These are phyloP conservation scores for sorghum (Sorghum bicolor) DNA, from an alignment of 176 grass and related monocot species.

Conservation along the genomic window DNA sequence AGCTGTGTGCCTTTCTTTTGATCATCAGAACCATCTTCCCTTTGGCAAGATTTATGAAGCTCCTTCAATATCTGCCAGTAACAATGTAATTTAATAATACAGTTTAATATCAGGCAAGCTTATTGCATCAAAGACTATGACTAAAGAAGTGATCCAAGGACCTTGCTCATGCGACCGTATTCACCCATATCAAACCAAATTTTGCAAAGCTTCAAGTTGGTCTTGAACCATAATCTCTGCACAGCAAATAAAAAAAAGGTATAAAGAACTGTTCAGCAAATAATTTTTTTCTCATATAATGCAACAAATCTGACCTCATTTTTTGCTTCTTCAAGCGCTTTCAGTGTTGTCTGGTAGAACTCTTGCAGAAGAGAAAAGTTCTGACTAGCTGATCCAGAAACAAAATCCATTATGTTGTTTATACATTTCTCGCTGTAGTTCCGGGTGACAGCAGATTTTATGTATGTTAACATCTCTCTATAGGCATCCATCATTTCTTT, in stretches of 20 bases:
- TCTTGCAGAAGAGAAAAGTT: slow-evolving; percentile 95
- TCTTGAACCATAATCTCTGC: slow-evolving; percentile 99
- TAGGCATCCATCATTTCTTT: slow-evolving; percentile 98
- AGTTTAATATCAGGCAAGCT: background rate
- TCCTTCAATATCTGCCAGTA: slow-evolving; percentile 71
- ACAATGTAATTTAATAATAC: background rate
- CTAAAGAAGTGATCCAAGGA: slow-evolving; percentile 29
- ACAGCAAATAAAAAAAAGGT: slow-evolving; percentile 13
- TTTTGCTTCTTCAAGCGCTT: slow-evolving; percentile 93
- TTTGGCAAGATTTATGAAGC: slow-evolving; percentile 92
- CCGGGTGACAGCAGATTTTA: slow-evolving; percentile 94
- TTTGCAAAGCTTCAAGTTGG: slow-evolving; percentile 97
- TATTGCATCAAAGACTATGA: background rate
- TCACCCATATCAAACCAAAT: slow-evolving; percentile 99
- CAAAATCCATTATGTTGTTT: slow-evolving; percentile 99
- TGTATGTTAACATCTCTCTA: slow-evolving; percentile 96
- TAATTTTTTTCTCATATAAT: background rate
- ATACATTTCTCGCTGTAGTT: slow-evolving; percentile 99
- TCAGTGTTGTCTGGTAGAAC: slow-evolving; percentile 95
- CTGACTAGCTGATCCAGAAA: slow-evolving; percentile 95
- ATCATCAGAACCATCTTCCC: slow-evolving; percentile 97
- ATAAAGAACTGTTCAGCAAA: background rate
- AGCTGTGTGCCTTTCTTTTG: slow-evolving; percentile 99
- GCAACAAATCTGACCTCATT: slow-evolving; percentile 64
- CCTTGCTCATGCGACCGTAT: slow-evolving; percentile 97